Evolutionary conservation across 805 yeast species (phyloP), one percentile per base, ranked within the genome.

Genomic region (Saccharomycopsis fodiens): DNA sequence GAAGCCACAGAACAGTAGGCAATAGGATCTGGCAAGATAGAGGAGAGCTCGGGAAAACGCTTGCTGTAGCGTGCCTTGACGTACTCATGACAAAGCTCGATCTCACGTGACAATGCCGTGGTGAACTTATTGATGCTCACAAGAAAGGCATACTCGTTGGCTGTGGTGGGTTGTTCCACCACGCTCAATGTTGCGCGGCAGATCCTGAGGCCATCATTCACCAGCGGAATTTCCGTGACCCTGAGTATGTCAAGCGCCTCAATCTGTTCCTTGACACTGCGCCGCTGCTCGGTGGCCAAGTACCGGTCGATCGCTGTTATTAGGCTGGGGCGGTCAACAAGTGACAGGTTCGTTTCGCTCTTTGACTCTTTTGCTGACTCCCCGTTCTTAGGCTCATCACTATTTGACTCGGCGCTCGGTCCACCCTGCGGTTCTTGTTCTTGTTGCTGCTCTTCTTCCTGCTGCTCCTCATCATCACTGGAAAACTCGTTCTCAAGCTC

Each of bases 21-120:
- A 0, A 74, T 58, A 0, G 91, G 79, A 48, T 75, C 74, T 8
- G 77, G 65, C 1, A 85, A 69, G 32, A 88, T 63, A 0, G 79
- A 64, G 20, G 73, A 82, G 41, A 88, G 64, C 55, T 88, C 96
- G 0, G 85, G 79, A 62, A 86, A 87, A 15, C 80, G 73, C 3
- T 72, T 68, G 7, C 68, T 62, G 56, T 86, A 88, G 21, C 70
- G 68, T 0, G 69, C 57, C 40, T 69, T 73, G 31, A 82, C 62
- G 42, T 73, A 73, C 4, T 68, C 59, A 48, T 75, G 75, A 7
- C 82, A 56, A 2, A 66, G 48, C 0, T 61, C 52, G 3, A 82
- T 75, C 51, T 84, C 91, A 12, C 65, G 65, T 39, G 71, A 70
- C 2, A 84, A 68, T 4, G 76, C 70, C 8, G 71, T 69, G 0